Conservation (phyloP, 2,329 filamentous ascomycete genomes). For the Myriosclerotinia scirpicola region DNA sequence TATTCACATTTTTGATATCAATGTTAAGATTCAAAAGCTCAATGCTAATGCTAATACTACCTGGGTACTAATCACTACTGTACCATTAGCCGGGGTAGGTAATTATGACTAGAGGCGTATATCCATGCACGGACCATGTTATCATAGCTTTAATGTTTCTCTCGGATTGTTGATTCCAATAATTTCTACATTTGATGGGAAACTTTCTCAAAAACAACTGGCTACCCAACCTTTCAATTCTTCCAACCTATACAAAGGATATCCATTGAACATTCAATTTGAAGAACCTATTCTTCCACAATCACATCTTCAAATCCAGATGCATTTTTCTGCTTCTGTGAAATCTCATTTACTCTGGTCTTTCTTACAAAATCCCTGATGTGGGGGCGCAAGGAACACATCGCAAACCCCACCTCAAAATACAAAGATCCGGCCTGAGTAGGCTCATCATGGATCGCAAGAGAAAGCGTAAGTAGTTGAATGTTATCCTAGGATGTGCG, state of each 20-base stretch:
- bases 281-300: neutral
- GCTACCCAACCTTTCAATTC: slow-evolving; percentile 1
- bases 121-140: slow-evolving; percentile 1
- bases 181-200: slow-evolving; percentile 12
- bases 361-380: slow-evolving; percentile 41
- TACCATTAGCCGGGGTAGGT: too few relatives aligned
- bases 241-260: neutral
- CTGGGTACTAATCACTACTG: too few relatives aligned
- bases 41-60: too few relatives aligned
- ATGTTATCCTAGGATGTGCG: neutral
- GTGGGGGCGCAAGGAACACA: slow-evolving; percentile 40
- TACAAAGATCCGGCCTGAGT: slow-evolving; percentile 28
- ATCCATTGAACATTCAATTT: slow-evolving; percentile 1
- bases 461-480: slow-evolving; percentile 56
- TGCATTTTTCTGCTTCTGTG: slow-evolving; percentile 41
- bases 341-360: slow-evolving; percentile 38
- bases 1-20: neutral
- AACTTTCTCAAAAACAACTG: slow-evolving; percentile 6
- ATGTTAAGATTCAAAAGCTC: too few relatives aligned
- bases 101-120: too few relatives aligned
- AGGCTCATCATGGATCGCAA: slow-evolving; percentile 58
- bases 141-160: neutral
- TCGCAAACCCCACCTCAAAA: slow-evolving; percentile 31
- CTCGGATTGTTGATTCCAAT: neutral
- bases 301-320: slow-evolving; percentile 35